Base-by-base conservation (phyloP, 805 yeast species). In the Candida succiphila region DNA sequence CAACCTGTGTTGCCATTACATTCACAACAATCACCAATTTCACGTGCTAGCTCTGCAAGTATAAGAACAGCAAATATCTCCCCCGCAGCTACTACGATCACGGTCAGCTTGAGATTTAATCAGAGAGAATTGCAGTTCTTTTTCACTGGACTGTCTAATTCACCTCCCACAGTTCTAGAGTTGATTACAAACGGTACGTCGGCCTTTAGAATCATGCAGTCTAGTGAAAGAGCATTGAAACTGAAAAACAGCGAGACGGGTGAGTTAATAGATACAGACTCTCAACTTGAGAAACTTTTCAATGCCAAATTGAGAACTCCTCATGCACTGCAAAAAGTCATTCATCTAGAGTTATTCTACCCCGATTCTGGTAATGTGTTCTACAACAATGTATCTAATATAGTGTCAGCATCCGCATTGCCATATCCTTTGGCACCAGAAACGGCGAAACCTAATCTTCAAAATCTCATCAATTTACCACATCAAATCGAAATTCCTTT, bases 81-180 rank as follows among this genome's bases (percentile, higher is more conserved):
- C 9, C 3, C n/a, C 22, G 8, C 25, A n/a, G 7, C 9, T 17
- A 12, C 16, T 22, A 3, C 26, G 13, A 42, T 43, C 26, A 58
- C 61, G 4, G 72, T 71, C 4, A 45, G 58, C 5, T 55, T 82
- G 17, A 65, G 62, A 37, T 82, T 72, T 48, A 65, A 72, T 12
- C 60, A 69, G 7, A 67, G 71, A 24, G 62, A 60, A 19, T 67
- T 87, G 34, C 70, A 76, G 29, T 80, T 88, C 47, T 68, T 73
- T 3, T 88, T 69, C 52, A 73, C 82, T 12, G 65, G 75, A 4
- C 54, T 65, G 30, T 72, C 75, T 41, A 72, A 80, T 29, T 80
- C 94, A 0, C 80, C 94, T 6, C 97, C 97, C 2, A 78, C 92
- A 0, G 59, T 78, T 26, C 48, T 67, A 20, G 97, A 88, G 54